A percentile compares a stretch with the other conserved stretches of the same genome.
These are phyloP conservation scores for Cladosporium halotolerans DNA, from an alignment of 2,329 filamentous ascomycete genomes.

Conservation along the genomic window DNA sequence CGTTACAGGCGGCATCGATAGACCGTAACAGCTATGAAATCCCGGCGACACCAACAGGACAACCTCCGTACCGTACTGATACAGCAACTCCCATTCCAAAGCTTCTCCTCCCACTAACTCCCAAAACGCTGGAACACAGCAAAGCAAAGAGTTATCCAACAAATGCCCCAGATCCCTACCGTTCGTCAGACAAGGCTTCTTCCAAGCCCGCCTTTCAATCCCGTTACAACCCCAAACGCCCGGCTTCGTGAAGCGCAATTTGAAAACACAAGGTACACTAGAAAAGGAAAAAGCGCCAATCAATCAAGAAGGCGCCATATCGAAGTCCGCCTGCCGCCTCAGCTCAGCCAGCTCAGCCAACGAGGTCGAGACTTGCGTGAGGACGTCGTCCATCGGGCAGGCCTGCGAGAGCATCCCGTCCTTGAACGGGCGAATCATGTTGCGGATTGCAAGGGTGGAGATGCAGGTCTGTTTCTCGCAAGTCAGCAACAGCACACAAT, in stretches of 20 bases:
- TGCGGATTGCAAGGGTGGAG: slow-evolving; percentile 70
- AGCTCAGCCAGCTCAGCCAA: slow-evolving; percentile 58
- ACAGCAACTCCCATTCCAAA: too few species aligned
- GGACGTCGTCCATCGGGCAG: slow-evolving; percentile 68
- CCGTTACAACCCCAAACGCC: not conserved
- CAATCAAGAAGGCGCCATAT: slow-evolving; percentile 14
- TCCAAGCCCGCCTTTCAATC: too few species aligned
- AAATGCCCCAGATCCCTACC: too few species aligned
- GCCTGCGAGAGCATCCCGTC: slow-evolving; percentile 64
- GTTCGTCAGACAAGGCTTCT: too few species aligned
- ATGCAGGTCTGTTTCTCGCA: slow-evolving; percentile 61
- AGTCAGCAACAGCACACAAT: not conserved
- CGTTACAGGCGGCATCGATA: too few species aligned
- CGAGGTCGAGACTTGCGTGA: slow-evolving; percentile 56
- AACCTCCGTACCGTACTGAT: too few species aligned
- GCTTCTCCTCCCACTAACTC: too few species aligned
- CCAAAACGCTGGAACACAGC: too few species aligned
- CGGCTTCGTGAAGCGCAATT: slow-evolving; percentile 2
- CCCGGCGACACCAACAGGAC: too few species aligned
- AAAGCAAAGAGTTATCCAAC: too few species aligned
- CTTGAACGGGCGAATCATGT: slow-evolving; percentile 68
- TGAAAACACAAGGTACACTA: not conserved
- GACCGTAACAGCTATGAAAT: too few species aligned
- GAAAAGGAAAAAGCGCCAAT: not conserved
- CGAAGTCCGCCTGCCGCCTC: slow-evolving; percentile 33